These are phyloP conservation scores for Penicillium sp. DNA, from an alignment of 2,329 filamentous ascomycete genomes.

Conservation along the genomic window DNA sequence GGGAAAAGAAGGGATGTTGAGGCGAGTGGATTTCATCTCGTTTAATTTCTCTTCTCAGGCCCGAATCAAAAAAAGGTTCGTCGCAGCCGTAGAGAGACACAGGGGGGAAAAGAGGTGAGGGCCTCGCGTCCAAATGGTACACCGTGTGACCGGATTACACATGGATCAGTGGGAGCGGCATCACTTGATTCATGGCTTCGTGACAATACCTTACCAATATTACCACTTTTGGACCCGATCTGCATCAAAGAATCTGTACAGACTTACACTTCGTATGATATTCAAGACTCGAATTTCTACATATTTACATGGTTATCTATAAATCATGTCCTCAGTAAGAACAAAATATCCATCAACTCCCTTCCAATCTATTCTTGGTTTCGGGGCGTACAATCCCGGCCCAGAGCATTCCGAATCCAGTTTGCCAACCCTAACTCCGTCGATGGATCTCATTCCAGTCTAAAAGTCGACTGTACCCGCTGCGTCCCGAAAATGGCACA, in stretches of 20 bases:
- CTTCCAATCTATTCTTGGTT: neutral
- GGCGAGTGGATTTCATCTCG: slow-evolving; percentile 27
- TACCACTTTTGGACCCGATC: slow-evolving; percentile 4
- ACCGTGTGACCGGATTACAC: slow-evolving; percentile 9
- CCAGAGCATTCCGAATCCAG: neutral
- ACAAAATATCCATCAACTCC: neutral
- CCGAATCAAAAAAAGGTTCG: slow-evolving; percentile 10
- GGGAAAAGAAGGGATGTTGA: slow-evolving; percentile 23
- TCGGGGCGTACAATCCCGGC: neutral
- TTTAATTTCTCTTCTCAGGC: slow-evolving; percentile 14
- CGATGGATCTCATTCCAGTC: slow-evolving; percentile 22
- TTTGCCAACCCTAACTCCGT: slow-evolving; percentile 13
- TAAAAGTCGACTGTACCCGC: slow-evolving; percentile 12
- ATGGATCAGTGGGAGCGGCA: neutral
- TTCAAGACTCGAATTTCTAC: neutral
- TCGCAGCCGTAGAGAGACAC: slow-evolving; percentile 9
- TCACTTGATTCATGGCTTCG: neutral
- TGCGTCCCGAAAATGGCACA: slow-evolving; percentile 21
- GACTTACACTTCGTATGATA: neutral
- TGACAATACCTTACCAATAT: slow-evolving; percentile 11
- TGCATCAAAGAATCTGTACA: neutral
- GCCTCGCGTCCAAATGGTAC: neutral
- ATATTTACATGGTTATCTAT: neutral
- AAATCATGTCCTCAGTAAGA: neutral
- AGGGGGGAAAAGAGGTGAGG: slow-evolving; percentile 4